These are phyloP conservation scores for Phaseolus coccineus DNA, from an alignment of 331 rosid genomes.

Conservation along the genomic window DNA sequence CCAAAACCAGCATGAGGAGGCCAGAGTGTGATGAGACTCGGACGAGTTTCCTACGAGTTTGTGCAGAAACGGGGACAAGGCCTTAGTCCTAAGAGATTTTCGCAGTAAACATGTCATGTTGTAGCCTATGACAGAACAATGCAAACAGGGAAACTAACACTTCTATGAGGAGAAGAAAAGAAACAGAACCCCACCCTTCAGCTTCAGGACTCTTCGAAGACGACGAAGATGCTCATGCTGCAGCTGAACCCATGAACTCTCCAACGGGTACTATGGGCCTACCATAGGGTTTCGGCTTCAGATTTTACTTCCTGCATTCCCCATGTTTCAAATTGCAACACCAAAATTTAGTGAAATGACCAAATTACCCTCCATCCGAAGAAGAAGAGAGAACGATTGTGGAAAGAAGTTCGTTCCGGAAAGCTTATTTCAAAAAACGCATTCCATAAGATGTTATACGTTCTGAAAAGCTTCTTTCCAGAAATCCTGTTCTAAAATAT, in stretches of 20 bases:
- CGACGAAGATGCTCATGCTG: background rate
- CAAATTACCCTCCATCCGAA: no score
- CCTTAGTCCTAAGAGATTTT: conserved; percentile 44
- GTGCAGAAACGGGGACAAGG: conserved; percentile 37
- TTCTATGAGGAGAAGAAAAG: background rate
- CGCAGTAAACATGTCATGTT: conserved; percentile 46
- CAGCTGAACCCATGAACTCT: background rate
- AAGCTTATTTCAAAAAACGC: no score
- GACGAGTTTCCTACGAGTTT: conserved; percentile 23
- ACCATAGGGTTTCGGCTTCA: no score
- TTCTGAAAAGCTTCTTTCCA: no score
- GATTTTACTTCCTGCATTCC: no score
- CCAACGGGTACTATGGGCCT: background rate
- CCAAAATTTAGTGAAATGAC: no score
- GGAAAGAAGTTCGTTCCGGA: no score
- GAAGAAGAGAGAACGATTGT: no score
- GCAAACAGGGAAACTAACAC: background rate
- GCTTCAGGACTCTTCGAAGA: background rate
- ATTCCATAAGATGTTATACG: no score
- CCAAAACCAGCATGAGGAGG: conserved; percentile 34
- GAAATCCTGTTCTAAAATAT: no score
- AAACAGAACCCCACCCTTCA: background rate
- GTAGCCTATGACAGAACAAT: background rate
- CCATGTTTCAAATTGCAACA: no score
- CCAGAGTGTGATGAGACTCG: conserved; percentile 26